Evolutionary conservation across 352 stramenopile species (phyloP), one percentile per base, ranked within the genome.

Genomic region (Aphanomyces astaci): DNA sequence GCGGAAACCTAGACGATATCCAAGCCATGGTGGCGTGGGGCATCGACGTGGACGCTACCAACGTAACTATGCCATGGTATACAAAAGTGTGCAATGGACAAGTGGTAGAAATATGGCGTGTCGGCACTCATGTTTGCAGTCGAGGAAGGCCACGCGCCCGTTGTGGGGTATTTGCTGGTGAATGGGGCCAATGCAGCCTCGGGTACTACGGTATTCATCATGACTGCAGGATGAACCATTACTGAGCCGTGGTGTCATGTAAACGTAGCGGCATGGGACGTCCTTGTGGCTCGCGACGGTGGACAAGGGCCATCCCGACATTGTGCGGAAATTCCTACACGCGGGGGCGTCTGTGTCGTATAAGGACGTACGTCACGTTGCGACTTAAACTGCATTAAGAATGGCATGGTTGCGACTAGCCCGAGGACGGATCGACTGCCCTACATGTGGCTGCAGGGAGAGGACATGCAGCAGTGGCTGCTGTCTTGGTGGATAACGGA

Each of bases 121-220:
- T 65, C 56, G 24, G 56, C 56, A 13, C 56, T 65, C 40, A 53
- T 52, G 36, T 67, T 67, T 22, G 46, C 49, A 32, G 66, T 60
- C 3, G 66, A 66, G 22, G 33, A 72, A 59, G 55, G 24, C 27
- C 52, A 72, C 39, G 19, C 32, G 2, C 56, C 70, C 11, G 49
- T 64, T 36, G n/a, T 33, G 4, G 40, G n/a, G 4, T 54, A 59
- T 27, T 39, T 72, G 39, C 27, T 72, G 25, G 13, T 19, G 3
- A 49, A 69, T 31, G 63, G 63, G 24, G 63, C 63, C 10, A 24
- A 59, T 31, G 13, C 63, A 43, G 36, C 15, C 2, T 45, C 25
- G 3, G 36, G 33, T 22, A 28, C 24, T 11, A 65, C 56, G 33
- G 56, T 65, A 53, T 15, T 1, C 13, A 4, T 46, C 7, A 3